Conservation (phyloP, 192 early-diverging fungal species). For the Umbelopsis isabellina region DNA sequence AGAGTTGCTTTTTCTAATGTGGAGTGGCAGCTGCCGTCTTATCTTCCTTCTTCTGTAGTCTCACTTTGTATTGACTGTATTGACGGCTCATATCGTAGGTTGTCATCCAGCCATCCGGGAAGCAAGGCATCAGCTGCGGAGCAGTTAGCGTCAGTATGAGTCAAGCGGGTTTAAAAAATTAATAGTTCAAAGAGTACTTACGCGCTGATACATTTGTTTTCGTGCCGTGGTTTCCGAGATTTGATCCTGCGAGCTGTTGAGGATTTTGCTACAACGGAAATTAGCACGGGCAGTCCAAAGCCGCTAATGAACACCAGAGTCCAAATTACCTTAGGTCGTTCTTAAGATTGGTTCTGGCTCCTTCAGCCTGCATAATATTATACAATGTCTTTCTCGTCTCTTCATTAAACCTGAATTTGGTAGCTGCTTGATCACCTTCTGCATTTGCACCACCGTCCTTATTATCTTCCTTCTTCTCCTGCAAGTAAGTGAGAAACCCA, state of each 20-base stretch:
- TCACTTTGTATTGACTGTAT: conserved; percentile 52
- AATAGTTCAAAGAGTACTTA: conserved; percentile 27
- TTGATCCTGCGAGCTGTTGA: conserved; percentile 23
- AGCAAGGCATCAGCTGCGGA: conserved; percentile 45
- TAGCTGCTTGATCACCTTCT: neutral
- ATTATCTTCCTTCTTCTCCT: neutral
- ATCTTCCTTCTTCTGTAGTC: conserved; percentile 41
- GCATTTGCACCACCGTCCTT: neutral
- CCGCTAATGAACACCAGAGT: neutral
- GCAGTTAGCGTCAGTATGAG: neutral
- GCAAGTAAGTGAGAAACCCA: neutral
- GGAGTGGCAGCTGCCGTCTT: conserved; percentile 1
- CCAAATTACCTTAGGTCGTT: conserved; percentile 38
- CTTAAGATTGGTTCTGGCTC: conserved; percentile 13
- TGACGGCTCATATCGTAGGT: conserved; percentile 58
- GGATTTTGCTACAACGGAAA: conserved; percentile 16
- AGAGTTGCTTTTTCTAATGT: neutral
- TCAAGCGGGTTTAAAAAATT: no score
- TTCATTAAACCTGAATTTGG: conserved; percentile 42
- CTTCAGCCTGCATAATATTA: conserved; percentile 39
- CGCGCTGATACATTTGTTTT: conserved; percentile 53
- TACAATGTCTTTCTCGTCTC: conserved; percentile 27
- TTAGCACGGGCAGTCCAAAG: neutral
- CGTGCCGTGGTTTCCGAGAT: conserved; percentile 46
- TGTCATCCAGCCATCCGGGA: conserved; percentile 57